Evolutionary conservation across 495 filamentous ascomycete genomes (phyloP), one percentile per base, ranked within the genome.

Genomic region (Hypoxylon rickii): DNA sequence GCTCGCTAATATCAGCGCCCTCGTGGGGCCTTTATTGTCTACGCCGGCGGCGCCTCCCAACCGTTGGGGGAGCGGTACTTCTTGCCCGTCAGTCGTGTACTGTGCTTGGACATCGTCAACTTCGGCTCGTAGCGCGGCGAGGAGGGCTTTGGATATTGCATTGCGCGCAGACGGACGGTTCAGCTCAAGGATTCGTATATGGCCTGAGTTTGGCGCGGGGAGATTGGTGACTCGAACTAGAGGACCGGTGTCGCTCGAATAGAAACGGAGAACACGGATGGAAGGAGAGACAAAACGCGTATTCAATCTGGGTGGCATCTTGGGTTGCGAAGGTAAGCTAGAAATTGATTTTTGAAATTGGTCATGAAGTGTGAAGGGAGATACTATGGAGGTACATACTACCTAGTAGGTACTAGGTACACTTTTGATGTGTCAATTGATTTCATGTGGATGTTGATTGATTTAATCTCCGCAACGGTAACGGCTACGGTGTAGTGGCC

Each of bases 131-230:
- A 98, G 80, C 10, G 86, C 80, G 5, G 79, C 69, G 44, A 98
- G 78, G 24, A 98, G 77, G 31, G 84, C 82, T 40, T 77, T 78
- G 0, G 93, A 97, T 71, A 98, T 88, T 40, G 94, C 92, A 66
- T 98, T 98, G 56, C 90, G 87, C 32, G 90, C 88, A 1, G 79
- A 65, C 2, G 92, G 94, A 10, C 89, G 84, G 72, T 96, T 89
- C 58, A 98, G 85, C 44, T 90, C 86, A 44, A 98, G 81, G 55
- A 97, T 81, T 36, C 89, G 86, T 69, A 98, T 93, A 72, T 86
- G 86, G 51, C 94, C 94, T 3, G 83, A 82, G 61, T 88, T 84
- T 0, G 94, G 87, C 0, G 94, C 89, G 31, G 87, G 88, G 32
- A 96, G 64, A 68, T 87, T 83, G 37, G 79, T 83, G 48, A 84